Conservation (phyloP, 208 protist species). For the Tetramitus jugosus region DNA sequence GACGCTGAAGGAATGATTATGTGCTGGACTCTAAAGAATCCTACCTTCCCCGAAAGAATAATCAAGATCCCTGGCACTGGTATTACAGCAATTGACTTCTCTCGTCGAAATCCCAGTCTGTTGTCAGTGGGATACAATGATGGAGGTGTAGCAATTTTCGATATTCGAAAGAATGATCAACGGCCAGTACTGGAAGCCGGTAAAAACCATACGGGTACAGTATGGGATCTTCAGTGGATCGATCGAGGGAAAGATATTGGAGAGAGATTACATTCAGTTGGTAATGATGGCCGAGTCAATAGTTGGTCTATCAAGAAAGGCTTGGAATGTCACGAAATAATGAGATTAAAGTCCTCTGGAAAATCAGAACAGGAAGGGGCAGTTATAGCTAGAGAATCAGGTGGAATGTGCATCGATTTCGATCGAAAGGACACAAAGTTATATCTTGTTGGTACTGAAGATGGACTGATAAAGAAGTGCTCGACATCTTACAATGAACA, state of each 20-base stretch:
- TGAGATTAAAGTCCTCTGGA: constrained; percentile 44
- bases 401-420: constrained; percentile 85
- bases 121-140: constrained; percentile 80
- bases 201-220: constrained; percentile 71
- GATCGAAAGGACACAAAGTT: constrained; percentile 66
- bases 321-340: constrained; percentile 44
- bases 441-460: constrained; percentile 87
- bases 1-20: constrained; percentile 67
- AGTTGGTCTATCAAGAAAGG: constrained; percentile 89
- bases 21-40: constrained; percentile 94
- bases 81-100: constrained; percentile 80
- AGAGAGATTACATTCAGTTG: constrained; percentile 85
- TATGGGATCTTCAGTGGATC: constrained; percentile 87
- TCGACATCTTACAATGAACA: constrained; percentile 86
- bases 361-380: neutral
- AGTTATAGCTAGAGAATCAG: constrained; percentile 71
- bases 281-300: constrained; percentile 84
- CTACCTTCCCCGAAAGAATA: constrained; percentile 70
- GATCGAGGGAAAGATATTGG: constrained; percentile 65
- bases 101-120: constrained; percentile 69
- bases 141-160: constrained; percentile 82
- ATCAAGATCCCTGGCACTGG: constrained; percentile 64
- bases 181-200: constrained; percentile 56
- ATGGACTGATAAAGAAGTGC: constrained; percentile 89
- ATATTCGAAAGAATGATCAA: constrained; percentile 68